These are phyloP conservation scores for Fusarium austroafricanum DNA, from an alignment of 2,329 filamentous ascomycete species.

Conservation along the genomic window DNA sequence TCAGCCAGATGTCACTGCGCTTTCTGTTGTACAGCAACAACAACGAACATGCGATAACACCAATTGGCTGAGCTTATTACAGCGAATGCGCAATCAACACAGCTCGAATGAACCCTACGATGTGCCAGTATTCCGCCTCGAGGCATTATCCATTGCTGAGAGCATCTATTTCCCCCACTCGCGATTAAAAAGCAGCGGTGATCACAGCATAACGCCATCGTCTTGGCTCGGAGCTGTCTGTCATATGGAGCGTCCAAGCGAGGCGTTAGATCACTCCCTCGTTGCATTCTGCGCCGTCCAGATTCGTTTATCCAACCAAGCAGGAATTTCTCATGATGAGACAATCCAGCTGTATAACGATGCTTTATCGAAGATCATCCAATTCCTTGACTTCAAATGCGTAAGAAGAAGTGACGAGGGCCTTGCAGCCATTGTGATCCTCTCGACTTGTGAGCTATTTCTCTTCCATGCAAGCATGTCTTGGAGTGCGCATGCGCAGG, in stretches of 20 bases:
- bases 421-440: slow-evolving; percentile 1
- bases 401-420: neutral
- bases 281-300: slow-evolving; percentile 10
- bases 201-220: neutral
- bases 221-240: slow-evolving; percentile 13
- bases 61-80: neutral
- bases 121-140: neutral
- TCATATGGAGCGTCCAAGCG: neutral
- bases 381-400: neutral
- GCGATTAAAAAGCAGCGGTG: rapidly evolving
- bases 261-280: neutral
- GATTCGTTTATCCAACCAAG: neutral
- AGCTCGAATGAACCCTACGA: neutral
- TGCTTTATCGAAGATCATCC: slow-evolving; percentile 1
- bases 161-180: neutral
- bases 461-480: neutral
- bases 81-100: neutral
- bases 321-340: neutral
- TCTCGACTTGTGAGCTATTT: slow-evolving; percentile 18
- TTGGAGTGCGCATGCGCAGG: slow-evolving; percentile 13
- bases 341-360: neutral
- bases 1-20: neutral
- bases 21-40: neutral
- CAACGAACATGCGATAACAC: neutral
- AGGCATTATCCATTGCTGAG: neutral